A percentile compares a stretch with the other conserved stretches of the same genome.
Evolutionary conservation across 1,284 basidiomycete genomes (phyloP).

Genomic region (Ganoderma boninense): DNA sequence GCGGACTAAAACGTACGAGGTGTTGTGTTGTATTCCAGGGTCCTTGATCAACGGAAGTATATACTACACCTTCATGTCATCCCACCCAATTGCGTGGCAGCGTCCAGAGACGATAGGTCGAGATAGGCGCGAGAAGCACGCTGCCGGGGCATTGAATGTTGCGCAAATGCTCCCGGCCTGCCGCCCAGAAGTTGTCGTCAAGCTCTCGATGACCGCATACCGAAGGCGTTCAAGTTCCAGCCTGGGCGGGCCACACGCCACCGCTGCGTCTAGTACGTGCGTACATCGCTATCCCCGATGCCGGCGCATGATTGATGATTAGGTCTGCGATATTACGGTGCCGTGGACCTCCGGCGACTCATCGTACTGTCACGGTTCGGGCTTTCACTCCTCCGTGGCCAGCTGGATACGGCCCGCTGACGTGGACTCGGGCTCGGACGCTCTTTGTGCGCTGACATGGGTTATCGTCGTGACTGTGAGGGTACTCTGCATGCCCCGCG

Average conservation of each 20-base stretch:
- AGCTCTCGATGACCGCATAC: slow-evolving; percentile 5
- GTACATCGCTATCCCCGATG: background rate
- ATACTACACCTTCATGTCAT: background rate
- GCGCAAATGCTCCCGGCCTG: background rate
- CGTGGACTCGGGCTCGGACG: slow-evolving; percentile 1
- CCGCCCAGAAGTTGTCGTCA: slow-evolving; percentile 2
- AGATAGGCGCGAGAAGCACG: slow-evolving; percentile 5
- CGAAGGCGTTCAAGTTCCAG: background rate
- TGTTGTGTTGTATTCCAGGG: background rate
- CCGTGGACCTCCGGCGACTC: background rate
- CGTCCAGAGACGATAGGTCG: background rate
- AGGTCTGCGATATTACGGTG: background rate
- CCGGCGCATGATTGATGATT: background rate
- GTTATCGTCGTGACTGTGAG: background rate
- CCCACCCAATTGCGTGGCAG: background rate
- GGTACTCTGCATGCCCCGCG: background rate
- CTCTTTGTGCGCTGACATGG: background rate
- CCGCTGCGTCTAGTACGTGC: background rate
- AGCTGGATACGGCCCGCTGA: background rate
- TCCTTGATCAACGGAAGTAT: background rate
- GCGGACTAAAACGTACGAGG: background rate
- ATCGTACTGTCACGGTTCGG: background rate
- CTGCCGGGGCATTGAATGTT: background rate
- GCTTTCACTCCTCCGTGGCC: background rate
- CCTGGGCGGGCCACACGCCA: slow-evolving; percentile 1